phyloP scores from a whole-genome alignment of 202 grass and related monocot genomes.

The Zizania palustris region DNA sequence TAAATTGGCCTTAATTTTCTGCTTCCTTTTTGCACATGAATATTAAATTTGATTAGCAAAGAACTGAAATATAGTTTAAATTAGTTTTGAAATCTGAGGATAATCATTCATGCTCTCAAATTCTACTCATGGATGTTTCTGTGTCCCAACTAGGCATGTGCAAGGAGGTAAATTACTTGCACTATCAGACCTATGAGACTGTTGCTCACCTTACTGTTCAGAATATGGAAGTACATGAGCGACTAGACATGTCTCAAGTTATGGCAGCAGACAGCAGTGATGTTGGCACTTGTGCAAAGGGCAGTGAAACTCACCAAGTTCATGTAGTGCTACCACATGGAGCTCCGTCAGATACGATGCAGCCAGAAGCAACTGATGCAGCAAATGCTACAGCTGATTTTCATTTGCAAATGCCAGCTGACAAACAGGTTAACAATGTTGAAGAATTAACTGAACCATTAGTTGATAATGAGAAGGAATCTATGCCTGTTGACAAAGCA shows the following conservation, averaged over 20 bases:
- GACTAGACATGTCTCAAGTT: slow-evolving; percentile 29
- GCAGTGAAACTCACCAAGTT: slow-evolving; percentile 34
- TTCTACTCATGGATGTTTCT: slow-evolving; percentile 31
- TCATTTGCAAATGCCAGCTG: slow-evolving; percentile 40
- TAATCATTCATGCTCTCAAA: slow-evolving; percentile 18
- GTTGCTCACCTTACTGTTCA: slow-evolving; percentile 36
- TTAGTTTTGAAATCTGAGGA: slow-evolving; percentile 13
- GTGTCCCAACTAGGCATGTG: slow-evolving; percentile 58
- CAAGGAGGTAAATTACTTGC: slow-evolving; percentile 63
- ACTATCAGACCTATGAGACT: slow-evolving; percentile 52
- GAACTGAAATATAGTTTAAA: slow-evolving; percentile 16
- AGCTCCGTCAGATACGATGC: slow-evolving; percentile 30
- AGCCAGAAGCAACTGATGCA: slow-evolving; percentile 21
- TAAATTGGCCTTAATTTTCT: slow-evolving; percentile 32
- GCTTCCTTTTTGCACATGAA: slow-evolving; percentile 19
- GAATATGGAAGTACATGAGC: slow-evolving; percentile 40
- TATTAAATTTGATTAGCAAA: slow-evolving; percentile 5
- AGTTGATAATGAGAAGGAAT: slow-evolving; percentile 30
- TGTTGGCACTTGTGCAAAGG: slow-evolving; percentile 33
- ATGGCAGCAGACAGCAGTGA: slow-evolving; percentile 28
- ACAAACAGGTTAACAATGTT: slow-evolving; percentile 39
- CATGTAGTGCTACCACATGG: slow-evolving; percentile 32
- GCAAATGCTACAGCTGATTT: slow-evolving; percentile 24
- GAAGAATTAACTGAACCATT: slow-evolving; percentile 35
- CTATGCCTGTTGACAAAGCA: slow-evolving; percentile 36